A percentile compares a stretch with the other conserved stretches of the same genome.
These are phyloP conservation scores for Crithidia acanthocephali DNA, from an alignment of 208 protist species.

Conservation along the genomic window DNA sequence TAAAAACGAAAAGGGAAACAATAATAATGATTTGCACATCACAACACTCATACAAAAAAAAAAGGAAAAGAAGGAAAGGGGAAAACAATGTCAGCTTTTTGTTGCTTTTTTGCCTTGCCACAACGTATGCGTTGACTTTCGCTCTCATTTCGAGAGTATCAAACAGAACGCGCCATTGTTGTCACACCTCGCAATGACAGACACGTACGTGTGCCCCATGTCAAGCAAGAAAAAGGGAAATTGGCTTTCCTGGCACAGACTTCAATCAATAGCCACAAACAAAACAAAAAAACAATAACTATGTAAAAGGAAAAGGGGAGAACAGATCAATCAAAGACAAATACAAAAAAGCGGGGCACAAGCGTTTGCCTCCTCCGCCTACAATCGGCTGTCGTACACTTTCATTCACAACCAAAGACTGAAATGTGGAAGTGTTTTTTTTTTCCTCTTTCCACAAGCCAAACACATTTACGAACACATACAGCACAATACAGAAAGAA, in stretches of 20 bases:
- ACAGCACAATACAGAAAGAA: neutral
- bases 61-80: too few relatives aligned
- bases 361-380: neutral
- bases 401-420: neutral
- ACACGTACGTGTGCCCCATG: neutral
- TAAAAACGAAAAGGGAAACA: neutral
- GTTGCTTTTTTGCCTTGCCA: too few relatives aligned
- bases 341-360: neutral
- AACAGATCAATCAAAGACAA: neutral
- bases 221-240: neutral
- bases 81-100: too few relatives aligned
- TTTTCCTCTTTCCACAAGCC: too few relatives aligned
- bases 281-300: conserved; percentile 20
- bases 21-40: neutral
- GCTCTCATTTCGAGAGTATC: too few relatives aligned
- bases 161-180: neutral
- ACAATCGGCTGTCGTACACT: too few relatives aligned
- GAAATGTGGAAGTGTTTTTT: too few relatives aligned
- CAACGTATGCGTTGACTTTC: too few relatives aligned
- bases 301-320: neutral
- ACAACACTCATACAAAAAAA: neutral
- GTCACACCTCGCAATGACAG: neutral
- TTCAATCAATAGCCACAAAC: neutral
- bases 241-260: neutral
- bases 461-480: too few relatives aligned